Base-by-base conservation (phyloP, 768 basidiomycete genomes). In the Lentinula sp. region DNA sequence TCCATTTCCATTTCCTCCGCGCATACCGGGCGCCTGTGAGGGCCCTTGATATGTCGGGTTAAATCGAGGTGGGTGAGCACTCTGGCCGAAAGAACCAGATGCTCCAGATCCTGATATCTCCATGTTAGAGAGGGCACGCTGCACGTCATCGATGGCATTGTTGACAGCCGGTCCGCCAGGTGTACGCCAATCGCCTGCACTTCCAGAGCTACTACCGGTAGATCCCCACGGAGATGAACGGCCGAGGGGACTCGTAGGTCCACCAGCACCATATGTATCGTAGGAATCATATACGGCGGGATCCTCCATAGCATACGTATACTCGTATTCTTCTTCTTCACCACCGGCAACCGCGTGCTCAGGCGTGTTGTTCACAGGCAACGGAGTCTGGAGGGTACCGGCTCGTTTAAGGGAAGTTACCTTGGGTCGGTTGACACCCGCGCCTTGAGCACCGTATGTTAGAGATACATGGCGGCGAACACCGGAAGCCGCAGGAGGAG, bases 391-490 rank as follows among this genome's bases (percentile, higher is more conserved):
- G 10, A 92, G 74, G 10, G 91, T 93, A 23, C 90, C 91, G 28
- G 90, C 84, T 61, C 91, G 87, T 69, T 85, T 90, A 62, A 93
- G 81, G 15, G 81, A 68, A 23, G 74, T 66, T 35, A 77, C 67
- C 68, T 85, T 82, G 51, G 76, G 76, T 57, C 84, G 81, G 33
- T 70, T 67, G 13, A 79, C 77, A 52, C 78, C 76, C 48, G 76
- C 77, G n/a, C 77, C 79, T 48, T 77, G 81, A 16, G 85, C 80
- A 33, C 88, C 86, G 65, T 90, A 85, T 28, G 87, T 93, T 53
- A 93, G 80, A 60, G 88, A 90, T 61, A 88, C 87, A 71, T 93
- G 90, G 61, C 92, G 80, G 43, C 92, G 86, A 32, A 94, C 90
- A 52, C 81, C 82, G 0, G 87, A 82, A 49, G 74, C 81, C n/a